A percentile compares a stretch with the other conserved stretches of the same genome.
phyloP scores from a whole-genome alignment of 495 filamentous ascomycete genomes.

The Margaritispora aquatica region DNA sequence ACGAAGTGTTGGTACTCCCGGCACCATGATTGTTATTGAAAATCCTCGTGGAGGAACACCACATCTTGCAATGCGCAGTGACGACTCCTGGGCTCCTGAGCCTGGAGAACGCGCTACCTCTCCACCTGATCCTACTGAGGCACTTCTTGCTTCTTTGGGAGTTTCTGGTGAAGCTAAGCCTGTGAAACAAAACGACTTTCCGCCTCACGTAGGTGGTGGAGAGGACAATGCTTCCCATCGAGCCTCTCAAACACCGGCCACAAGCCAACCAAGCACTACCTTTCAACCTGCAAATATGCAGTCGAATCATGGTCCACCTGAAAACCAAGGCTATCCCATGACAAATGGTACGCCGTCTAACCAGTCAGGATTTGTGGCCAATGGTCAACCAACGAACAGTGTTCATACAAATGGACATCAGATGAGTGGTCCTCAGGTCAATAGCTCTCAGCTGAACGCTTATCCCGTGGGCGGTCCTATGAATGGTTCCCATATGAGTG shows the following conservation, averaged over 20 bases:
- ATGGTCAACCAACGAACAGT: not conserved
- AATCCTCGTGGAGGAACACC: slow-evolving; percentile 16
- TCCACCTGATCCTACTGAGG: slow-evolving; percentile 21
- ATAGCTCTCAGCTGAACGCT: too few relatives aligned
- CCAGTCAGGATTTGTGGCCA: too few relatives aligned
- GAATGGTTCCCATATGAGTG: not conserved
- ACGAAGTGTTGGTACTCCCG: not conserved
- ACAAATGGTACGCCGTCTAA: not conserved
- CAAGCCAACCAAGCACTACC: not conserved
- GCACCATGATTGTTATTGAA: not conserved
- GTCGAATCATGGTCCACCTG: not conserved
- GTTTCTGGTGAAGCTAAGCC: slow-evolving; percentile 23
- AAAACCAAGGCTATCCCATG: not conserved
- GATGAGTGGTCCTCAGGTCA: not conserved
- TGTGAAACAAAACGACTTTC: slow-evolving; percentile 5
- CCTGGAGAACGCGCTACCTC: slow-evolving; percentile 18
- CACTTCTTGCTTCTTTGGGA: slow-evolving; percentile 22
- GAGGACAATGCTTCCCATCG: not conserved
- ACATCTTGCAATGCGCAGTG: slow-evolving; percentile 11
- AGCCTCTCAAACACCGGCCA: not conserved
- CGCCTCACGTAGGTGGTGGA: not conserved
- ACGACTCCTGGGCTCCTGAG: slow-evolving; percentile 25
- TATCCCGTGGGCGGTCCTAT: too few relatives aligned
- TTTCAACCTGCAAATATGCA: slow-evolving; percentile 1
- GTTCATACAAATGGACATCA: not conserved